phyloP scores from a whole-genome alignment of 306 rosid genomes.

The Alnus glutinosa region DNA sequence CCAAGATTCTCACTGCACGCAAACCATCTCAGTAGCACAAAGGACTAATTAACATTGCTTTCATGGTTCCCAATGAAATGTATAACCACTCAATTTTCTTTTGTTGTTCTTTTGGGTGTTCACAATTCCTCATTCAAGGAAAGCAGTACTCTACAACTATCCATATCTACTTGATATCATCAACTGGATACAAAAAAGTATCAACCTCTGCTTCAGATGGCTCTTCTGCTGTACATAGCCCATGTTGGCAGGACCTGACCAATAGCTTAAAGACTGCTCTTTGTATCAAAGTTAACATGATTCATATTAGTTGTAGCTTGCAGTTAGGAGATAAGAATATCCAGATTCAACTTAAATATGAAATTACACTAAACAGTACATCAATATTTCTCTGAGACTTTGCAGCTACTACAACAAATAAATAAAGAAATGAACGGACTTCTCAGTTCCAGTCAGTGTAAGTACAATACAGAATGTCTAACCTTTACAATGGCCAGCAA shows the following conservation, averaged over 20 bases:
- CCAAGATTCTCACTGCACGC: not conserved
- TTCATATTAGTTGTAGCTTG: not conserved
- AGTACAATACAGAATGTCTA: constrained; percentile 16
- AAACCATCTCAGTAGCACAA: not conserved
- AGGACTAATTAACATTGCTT: not conserved
- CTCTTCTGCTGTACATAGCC: not conserved
- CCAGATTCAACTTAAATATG: not conserved
- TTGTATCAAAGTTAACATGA: not conserved
- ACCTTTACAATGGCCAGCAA: constrained; percentile 96
- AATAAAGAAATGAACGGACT: not conserved
- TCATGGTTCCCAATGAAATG: not conserved
- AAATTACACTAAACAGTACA: not conserved
- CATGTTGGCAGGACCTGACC: not conserved
- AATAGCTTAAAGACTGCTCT: not conserved
- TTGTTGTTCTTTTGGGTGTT: not conserved
- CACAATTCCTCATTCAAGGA: not conserved
- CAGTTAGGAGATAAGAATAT: not conserved
- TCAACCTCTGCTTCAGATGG: not conserved
- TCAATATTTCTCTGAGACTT: not conserved
- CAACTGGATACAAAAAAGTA: not conserved
- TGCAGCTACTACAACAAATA: not conserved
- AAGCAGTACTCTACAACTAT: not conserved
- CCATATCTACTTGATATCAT: not conserved
- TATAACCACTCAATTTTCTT: not conserved
- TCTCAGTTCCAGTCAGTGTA: constrained; percentile 5